A percentile compares a stretch with the other conserved stretches of the same genome.
phyloP scores from a whole-genome alignment of 805 yeast genomes.

The Candida pseudofarinosa region DNA sequence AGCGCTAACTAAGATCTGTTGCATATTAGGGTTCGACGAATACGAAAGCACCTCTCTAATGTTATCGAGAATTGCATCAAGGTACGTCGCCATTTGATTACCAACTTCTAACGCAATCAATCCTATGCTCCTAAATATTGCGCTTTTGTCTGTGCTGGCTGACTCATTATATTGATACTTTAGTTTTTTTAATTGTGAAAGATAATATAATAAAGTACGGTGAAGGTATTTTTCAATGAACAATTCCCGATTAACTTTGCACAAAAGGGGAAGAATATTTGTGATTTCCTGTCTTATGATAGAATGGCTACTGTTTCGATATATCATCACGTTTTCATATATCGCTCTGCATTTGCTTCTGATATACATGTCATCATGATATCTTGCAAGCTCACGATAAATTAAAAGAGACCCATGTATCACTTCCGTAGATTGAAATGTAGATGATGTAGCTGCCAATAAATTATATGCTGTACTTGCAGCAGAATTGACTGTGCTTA shows the following conservation, averaged over 20 bases:
- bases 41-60: slow-evolving; percentile 69
- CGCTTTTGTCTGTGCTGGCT: slow-evolving; percentile 57
- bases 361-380: slow-evolving; percentile 68
- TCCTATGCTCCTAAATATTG: slow-evolving; percentile 79
- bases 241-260: slow-evolving; percentile 67
- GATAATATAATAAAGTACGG: slow-evolving; percentile 68
- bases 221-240: slow-evolving; percentile 83
- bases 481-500: slow-evolving; percentile 5
- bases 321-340: slow-evolving; percentile 67
- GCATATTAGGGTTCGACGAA: slow-evolving; percentile 32
- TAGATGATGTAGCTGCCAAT: slow-evolving; percentile 16
- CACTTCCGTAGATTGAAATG: slow-evolving; percentile 47
- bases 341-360: slow-evolving; percentile 69
- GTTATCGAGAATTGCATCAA: slow-evolving; percentile 82
- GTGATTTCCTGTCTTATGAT: slow-evolving; percentile 83
- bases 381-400: slow-evolving; percentile 68
- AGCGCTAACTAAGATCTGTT: slow-evolving; percentile 38
- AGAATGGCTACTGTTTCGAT: slow-evolving; percentile 72
- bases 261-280: slow-evolving; percentile 75
- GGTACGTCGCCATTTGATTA: slow-evolving; percentile 78
- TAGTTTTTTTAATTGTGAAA: slow-evolving; percentile 71
- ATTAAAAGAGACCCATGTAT: slow-evolving; percentile 87
- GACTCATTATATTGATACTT: slow-evolving; percentile 39
- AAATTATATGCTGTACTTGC: slow-evolving; percentile 16
- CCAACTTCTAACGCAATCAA: slow-evolving; percentile 76